Evolutionary conservation across 306 rosid species (phyloP), one percentile per base, ranked within the genome.

Genomic region (Citrullus colocynthis): DNA sequence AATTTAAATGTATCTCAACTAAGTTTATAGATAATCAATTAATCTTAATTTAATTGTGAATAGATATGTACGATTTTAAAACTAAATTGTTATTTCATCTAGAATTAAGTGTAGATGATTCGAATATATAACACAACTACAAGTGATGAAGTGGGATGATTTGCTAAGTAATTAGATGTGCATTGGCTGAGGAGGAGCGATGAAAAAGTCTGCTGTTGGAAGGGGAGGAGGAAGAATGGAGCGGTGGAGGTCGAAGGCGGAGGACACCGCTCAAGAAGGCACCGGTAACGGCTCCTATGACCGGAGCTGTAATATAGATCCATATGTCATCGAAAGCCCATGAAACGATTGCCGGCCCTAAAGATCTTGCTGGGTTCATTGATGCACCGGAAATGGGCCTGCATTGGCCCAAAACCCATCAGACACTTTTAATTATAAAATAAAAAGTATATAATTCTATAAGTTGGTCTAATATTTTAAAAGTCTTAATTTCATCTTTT

Each of bases 331-430:
- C 78, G 75, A 90, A 93, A 80, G 90, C 84, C 88, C 94, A 85
- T 62, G 98, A 72, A 28, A 90, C 45, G 32, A 93, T 86, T 66
- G 97, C 97, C 60, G 97, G 96, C 34, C 98, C 97, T 30, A 93
- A 56, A 44, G 97, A 93, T 83, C 98, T 91, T 79, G 96, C 93
- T 32, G 98, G 98, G 72, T 91, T 93, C 98, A 93, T 78, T 72
- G 97, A 91, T 75, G 96, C 97, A 57, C 97, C 98, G 21, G 97
- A 93, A 48, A 90, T 85, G 4, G 98, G 92, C 21, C 98, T 91
- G 80, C 79, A 21, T 28, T 1, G 59, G 24, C 76, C 59, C 76
- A 71, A 48, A 20, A 13, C 45, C 30, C 72, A 18, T 36, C 28
- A 3, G 7, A 3, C 49, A 9, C 49, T 44, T 44, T 44, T 44